Conservation (phyloP, 202 grass and related monocot species). For the Setaria italica region DNA sequence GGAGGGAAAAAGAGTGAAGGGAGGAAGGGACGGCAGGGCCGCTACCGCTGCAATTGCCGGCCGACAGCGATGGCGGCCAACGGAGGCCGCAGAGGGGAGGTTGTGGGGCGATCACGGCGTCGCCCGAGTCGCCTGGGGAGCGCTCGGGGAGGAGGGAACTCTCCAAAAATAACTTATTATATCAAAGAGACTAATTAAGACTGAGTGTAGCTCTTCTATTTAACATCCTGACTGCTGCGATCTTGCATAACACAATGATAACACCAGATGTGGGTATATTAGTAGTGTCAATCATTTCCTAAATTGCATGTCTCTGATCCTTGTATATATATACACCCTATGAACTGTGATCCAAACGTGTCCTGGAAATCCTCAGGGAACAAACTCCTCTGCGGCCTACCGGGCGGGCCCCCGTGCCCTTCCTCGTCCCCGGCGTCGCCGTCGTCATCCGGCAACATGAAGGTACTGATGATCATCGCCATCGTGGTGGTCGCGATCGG, state of each 20-base stretch:
- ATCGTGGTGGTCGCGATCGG: conserved; percentile 55
- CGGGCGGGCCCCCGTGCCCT: conserved; percentile 43
- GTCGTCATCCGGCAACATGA: conserved; percentile 22
- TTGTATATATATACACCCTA: not conserved
- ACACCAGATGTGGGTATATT: not conserved
- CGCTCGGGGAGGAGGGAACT: too few species aligned
- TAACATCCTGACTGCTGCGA: not conserved
- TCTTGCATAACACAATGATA: not conserved
- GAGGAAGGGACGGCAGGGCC: too few species aligned
- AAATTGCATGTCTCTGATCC: not conserved
- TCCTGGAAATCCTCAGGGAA: conserved; percentile 59
- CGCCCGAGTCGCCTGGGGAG: too few species aligned
- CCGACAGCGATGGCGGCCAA: too few species aligned
- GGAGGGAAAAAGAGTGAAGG: too few species aligned
- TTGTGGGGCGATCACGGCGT: too few species aligned
- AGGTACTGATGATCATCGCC: conserved; percentile 58
- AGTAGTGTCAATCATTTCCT: not conserved
- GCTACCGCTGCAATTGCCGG: too few species aligned
- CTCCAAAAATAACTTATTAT: too few species aligned
- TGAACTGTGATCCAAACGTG: conserved; percentile 2
- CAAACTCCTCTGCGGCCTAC: conserved; percentile 64
- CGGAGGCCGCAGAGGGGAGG: too few species aligned
- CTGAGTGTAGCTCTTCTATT: not conserved
- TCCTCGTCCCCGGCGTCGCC: not conserved
- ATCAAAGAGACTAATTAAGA: too few species aligned